Percentiles rank a stretch among this genome's conserved stretches.
phyloP scores from a whole-genome alignment of 371 early-diverging fungal species.

The Mortierella sp. region DNA sequence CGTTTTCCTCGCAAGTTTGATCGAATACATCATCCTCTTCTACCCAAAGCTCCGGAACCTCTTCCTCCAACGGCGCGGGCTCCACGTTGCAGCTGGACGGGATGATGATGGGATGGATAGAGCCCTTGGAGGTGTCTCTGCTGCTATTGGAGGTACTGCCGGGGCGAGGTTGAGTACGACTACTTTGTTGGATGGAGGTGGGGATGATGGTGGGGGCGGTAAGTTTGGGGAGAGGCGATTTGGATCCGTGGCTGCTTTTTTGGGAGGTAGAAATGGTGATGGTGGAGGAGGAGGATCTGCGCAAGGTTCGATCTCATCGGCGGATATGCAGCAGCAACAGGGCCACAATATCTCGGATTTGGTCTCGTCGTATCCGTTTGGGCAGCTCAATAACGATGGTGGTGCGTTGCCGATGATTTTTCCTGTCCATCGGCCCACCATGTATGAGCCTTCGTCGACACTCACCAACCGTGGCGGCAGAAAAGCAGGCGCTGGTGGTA shows the following conservation, averaged over 20 bases:
- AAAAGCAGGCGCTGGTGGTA: not conserved
- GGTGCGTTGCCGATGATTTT: not conserved
- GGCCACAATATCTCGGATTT: slow-evolving; percentile 49
- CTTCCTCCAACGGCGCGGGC: slow-evolving; percentile 33
- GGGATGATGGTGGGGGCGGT: not conserved
- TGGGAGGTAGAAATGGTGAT: not conserved
- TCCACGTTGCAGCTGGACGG: slow-evolving; percentile 42
- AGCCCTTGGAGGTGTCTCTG: slow-evolving; percentile 20
- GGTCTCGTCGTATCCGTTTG: slow-evolving; percentile 51
- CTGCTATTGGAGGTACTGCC: not conserved
- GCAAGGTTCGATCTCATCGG: slow-evolving; percentile 4
- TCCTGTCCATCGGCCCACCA: slow-evolving; percentile 19
- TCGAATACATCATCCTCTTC: slow-evolving; percentile 41
- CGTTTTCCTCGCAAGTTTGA: slow-evolving; percentile 22
- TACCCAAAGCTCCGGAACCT: slow-evolving; percentile 37
- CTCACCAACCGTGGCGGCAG: slow-evolving; percentile 17
- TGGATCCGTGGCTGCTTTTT: not conserved
- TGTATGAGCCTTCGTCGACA: slow-evolving; percentile 25
- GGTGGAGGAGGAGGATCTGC: slow-evolving; percentile 9
- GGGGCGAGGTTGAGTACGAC: not conserved
- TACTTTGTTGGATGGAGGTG: not conserved
- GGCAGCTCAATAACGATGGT: slow-evolving; percentile 24
- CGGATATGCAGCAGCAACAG: slow-evolving; percentile 13
- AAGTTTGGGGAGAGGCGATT: not conserved
- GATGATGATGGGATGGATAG: slow-evolving; percentile 21